phyloP scores from a whole-genome alignment of 306 rosid species.

The Inga laurina region DNA sequence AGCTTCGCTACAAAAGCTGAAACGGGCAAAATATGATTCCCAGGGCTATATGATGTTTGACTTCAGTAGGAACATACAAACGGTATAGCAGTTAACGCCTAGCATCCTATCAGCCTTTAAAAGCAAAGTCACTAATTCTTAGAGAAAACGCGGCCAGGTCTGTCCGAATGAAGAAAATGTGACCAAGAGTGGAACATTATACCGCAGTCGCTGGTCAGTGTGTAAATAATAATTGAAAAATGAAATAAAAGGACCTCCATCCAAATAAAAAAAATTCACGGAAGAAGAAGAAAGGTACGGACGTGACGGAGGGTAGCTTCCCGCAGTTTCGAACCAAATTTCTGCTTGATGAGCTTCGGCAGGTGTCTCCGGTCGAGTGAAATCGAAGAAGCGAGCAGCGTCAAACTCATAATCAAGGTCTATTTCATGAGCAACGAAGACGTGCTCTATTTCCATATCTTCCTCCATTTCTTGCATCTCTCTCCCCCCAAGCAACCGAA shows the following conservation, averaged over 20 bases:
- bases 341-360: conserved; percentile 38
- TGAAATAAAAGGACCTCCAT: background rate
- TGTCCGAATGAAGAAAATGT: background rate
- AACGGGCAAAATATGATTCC: conserved; percentile 5
- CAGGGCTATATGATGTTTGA: background rate
- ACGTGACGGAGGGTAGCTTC: conserved; percentile 51
- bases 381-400: conserved; percentile 56
- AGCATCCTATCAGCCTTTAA: background rate
- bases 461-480: conserved; percentile 25
- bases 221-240: background rate
- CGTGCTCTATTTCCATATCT: conserved; percentile 41
- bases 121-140: background rate
- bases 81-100: background rate
- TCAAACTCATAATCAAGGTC: conserved; percentile 54
- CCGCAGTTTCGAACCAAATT: conserved; percentile 42
- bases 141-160: background rate
- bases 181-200: background rate
- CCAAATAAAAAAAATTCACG: background rate
- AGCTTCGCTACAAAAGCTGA: conserved; percentile 53
- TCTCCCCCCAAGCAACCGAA: background rate
- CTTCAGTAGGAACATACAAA: background rate
- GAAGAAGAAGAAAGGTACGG: background rate
- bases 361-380: conserved; percentile 26
- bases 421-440: conserved; percentile 35
- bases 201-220: background rate